Evolutionary conservation across 2,329 filamentous ascomycete species (phyloP).

Genomic region (Waltergamsia citrina): DNA sequence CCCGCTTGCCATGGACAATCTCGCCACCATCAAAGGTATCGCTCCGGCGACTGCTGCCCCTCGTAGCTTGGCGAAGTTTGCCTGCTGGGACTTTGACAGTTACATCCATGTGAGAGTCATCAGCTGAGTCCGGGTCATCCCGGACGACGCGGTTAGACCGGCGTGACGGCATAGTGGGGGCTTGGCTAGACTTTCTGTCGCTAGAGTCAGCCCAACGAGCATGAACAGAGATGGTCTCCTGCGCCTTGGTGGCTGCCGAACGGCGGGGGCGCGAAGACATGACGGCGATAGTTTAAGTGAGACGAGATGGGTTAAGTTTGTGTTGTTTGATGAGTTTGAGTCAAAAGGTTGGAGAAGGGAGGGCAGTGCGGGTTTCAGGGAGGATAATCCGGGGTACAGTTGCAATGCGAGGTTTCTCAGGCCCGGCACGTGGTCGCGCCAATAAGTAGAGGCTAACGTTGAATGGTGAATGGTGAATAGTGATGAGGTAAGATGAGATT

Average conservation of each 20-base stretch:
- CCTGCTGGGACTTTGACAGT: constrained; percentile 42
- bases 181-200: constrained; percentile 22
- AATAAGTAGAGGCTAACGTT: no score
- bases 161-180: constrained; percentile 36
- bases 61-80: constrained; percentile 41
- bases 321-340: no score
- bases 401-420: no score
- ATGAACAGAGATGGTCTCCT: constrained; percentile 31
- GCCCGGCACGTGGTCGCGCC: no score
- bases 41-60: constrained; percentile 22
- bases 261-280: constrained; percentile 41
- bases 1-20: constrained; percentile 40
- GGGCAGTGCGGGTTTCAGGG: neutral
- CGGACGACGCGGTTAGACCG: constrained; percentile 37
- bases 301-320: neutral
- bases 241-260: constrained; percentile 30
- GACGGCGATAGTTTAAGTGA: neutral
- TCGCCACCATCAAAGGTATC: constrained; percentile 33
- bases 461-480: no score
- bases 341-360: no score
- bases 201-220: constrained; percentile 29
- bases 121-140: constrained; percentile 11
- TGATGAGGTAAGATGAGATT: no score
- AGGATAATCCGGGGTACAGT: neutral
- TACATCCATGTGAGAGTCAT: constrained; percentile 30